These are phyloP conservation scores for Trichoderma semiorbis DNA, from an alignment of 2,329 filamentous ascomycete genomes.

Conservation along the genomic window DNA sequence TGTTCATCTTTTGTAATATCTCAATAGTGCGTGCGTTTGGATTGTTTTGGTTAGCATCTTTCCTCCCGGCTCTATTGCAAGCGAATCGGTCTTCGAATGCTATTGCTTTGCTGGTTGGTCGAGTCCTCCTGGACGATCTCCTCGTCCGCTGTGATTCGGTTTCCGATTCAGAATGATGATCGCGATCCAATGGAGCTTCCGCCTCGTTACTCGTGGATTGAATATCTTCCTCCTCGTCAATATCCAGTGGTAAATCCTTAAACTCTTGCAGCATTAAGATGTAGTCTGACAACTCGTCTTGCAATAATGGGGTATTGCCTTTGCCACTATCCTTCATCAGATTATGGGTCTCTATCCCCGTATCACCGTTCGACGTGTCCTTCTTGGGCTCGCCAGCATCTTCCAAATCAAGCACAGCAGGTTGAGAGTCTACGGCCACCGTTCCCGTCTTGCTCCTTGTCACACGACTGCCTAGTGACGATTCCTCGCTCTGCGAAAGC, in stretches of 20 bases:
- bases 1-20: slow-evolving; percentile 72
- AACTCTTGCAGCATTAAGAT: slow-evolving; percentile 61
- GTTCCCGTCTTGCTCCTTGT: slow-evolving; percentile 5
- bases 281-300: slow-evolving; percentile 59
- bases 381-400: slow-evolving; percentile 5
- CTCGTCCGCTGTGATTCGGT: slow-evolving; percentile 22
- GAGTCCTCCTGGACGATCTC: slow-evolving; percentile 20
- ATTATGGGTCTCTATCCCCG: background rate
- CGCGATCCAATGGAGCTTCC: slow-evolving; percentile 3
- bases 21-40: slow-evolving; percentile 76
- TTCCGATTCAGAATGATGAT: slow-evolving; percentile 24
- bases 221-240: slow-evolving; percentile 47
- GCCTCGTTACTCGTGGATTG: slow-evolving; percentile 16
- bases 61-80: slow-evolving; percentile 52
- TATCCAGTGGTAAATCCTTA: slow-evolving; percentile 55
- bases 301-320: background rate
- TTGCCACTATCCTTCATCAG: background rate
- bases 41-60: slow-evolving; percentile 46
- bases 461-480: slow-evolving; percentile 22
- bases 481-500: slow-evolving; percentile 35
- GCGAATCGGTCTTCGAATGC: slow-evolving; percentile 49
- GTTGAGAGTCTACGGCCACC: slow-evolving; percentile 26
- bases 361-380: too few relatives aligned
- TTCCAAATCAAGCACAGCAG: slow-evolving; percentile 26
- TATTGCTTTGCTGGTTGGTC: slow-evolving; percentile 28